Conservation (phyloP, 2,329 filamentous ascomycete species). For the Curvularia eragrostidis region DNA sequence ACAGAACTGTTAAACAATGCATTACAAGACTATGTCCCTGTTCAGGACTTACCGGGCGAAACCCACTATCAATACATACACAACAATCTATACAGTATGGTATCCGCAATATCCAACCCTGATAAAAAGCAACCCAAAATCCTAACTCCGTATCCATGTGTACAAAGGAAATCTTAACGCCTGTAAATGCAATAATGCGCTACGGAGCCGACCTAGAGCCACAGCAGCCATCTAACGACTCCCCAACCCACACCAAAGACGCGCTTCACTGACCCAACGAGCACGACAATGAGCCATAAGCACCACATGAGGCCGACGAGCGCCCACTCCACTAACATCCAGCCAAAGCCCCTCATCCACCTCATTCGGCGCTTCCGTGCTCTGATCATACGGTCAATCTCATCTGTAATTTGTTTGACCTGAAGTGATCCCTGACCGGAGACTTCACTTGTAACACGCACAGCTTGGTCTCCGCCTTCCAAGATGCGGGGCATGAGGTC, state of each 20-base stretch:
- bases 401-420: constrained; percentile 80
- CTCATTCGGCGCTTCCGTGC: constrained; percentile 76
- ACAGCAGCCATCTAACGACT: constrained; percentile 80
- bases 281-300: constrained; percentile 87
- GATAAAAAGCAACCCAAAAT: not conserved
- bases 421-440: constrained; percentile 78
- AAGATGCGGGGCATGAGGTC: constrained; percentile 67
- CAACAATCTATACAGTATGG: constrained; percentile 10
- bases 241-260: constrained; percentile 65
- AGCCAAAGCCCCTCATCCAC: constrained; percentile 77
- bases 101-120: constrained; percentile 12
- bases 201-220: constrained; percentile 52
- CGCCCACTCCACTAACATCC: constrained; percentile 84
- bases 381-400: constrained; percentile 71
- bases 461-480: constrained; percentile 76
- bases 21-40: constrained; percentile 11
- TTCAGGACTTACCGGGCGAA: not conserved
- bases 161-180: constrained; percentile 3
- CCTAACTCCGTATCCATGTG: constrained; percentile 7
- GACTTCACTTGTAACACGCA: constrained; percentile 77
- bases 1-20: not conserved
- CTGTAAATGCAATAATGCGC: constrained; percentile 12
- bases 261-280: constrained; percentile 70
- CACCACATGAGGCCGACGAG: constrained; percentile 93
- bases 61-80: constrained; percentile 1